Conservation (phyloP, 2,329 filamentous ascomycete species). For the Exophiala sp. region DNA sequence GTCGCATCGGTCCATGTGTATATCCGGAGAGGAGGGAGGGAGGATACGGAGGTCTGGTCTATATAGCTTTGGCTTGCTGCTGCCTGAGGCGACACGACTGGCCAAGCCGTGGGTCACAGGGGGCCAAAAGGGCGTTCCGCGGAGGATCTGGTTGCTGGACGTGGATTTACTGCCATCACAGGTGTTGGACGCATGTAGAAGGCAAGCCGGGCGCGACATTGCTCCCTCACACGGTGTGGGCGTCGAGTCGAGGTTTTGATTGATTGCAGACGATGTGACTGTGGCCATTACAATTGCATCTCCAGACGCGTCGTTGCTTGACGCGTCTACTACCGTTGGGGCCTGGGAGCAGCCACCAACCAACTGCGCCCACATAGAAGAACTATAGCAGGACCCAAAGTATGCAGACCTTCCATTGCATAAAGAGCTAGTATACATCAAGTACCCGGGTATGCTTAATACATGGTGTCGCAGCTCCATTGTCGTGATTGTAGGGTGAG, state of each 20-base stretch:
- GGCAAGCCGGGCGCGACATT: background rate
- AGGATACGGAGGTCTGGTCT: background rate
- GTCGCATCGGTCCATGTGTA: no score
- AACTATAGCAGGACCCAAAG: background rate
- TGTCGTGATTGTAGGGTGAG: background rate
- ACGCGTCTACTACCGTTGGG: background rate
- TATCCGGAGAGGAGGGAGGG: background rate
- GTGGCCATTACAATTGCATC: background rate
- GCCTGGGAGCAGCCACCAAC: no score
- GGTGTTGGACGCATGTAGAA: no score
- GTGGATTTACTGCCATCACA: no score
- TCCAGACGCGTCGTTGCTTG: background rate
- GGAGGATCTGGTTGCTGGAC: no score
- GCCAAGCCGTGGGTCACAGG: constrained; percentile 10
- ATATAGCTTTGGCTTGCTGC: constrained; percentile 10
- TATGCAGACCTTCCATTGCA: constrained; percentile 21
- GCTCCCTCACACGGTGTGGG: no score
- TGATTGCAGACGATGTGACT: background rate
- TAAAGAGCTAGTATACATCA: constrained; percentile 27
- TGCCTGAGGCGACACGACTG: constrained; percentile 16
- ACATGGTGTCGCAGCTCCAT: constrained; percentile 20
- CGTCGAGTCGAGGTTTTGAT: no score
- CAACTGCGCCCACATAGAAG: background rate
- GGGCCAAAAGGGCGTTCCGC: background rate
- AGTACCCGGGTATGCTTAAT: constrained; percentile 17